Percentiles rank a stretch among this genome's conserved stretches.
Conservation (phyloP, 768 basidiomycete genomes). For the Amanita rubescens region DNA sequence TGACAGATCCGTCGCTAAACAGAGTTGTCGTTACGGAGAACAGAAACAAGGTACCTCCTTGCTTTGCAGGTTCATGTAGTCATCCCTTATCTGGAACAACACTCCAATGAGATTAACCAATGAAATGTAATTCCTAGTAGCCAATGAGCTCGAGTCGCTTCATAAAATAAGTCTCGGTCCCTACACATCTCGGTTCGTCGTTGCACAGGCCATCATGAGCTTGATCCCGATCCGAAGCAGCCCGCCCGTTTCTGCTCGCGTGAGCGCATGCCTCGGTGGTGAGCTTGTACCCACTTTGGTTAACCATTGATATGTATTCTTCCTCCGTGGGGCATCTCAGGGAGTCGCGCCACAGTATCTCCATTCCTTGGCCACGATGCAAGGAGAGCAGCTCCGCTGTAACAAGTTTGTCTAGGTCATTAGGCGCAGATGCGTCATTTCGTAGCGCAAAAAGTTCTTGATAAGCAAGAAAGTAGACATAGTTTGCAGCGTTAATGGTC, state of each 20-base stretch:
- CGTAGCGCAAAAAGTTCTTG: constrained; percentile 69
- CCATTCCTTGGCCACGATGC: constrained; percentile 92
- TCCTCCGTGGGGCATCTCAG: constrained; percentile 89
- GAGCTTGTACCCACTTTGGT: constrained; percentile 58
- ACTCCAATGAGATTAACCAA: constrained; percentile 91
- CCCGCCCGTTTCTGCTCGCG: constrained; percentile 78
- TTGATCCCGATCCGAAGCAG: constrained; percentile 89
- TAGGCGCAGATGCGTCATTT: constrained; percentile 18
- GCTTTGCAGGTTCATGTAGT: constrained; percentile 92
- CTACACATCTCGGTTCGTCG: constrained; percentile 52
- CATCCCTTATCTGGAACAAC: constrained; percentile 96
- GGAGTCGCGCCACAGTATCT: constrained; percentile 91
- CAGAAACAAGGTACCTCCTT: constrained; percentile 47
- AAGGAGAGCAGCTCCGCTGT: constrained; percentile 78
- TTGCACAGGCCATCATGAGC: constrained; percentile 90
- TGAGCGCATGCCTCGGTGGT: not conserved
- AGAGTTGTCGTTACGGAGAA: not conserved
- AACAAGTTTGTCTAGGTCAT: constrained; percentile 62
- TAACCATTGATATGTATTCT: constrained; percentile 94
- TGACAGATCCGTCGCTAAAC: constrained; percentile 21
- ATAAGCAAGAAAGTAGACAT: constrained; percentile 92
- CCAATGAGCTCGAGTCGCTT: not conserved
- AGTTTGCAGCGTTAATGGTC: constrained; percentile 96
- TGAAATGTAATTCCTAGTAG: constrained; percentile 75
- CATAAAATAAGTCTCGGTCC: constrained; percentile 15